These are phyloP conservation scores for Salvia rosmarinus DNA, from an alignment of 257 asterid genomes.

Conservation along the genomic window DNA sequence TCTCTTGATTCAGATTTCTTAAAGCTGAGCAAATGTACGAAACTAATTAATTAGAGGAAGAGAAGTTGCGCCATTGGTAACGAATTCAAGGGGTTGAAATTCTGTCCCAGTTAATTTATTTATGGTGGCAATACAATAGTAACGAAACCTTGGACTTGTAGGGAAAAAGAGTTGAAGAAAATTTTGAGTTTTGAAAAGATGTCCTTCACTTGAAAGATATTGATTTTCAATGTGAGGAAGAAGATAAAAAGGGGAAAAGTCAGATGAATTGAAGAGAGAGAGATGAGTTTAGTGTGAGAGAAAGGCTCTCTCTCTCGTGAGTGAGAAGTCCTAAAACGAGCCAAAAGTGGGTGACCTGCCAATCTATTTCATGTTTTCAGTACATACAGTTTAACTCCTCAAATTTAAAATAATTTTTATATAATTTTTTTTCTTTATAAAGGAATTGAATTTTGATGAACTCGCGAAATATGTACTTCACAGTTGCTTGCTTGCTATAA, in stretches of 20 bases:
- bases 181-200: background rate
- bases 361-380: background rate
- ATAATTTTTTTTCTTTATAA: too few species aligned
- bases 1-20: background rate
- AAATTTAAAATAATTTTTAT: background rate
- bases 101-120: background rate
- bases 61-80: background rate
- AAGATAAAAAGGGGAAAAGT: background rate
- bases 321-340: background rate
- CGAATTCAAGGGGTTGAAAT: conserved; percentile 1
- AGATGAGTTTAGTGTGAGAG: background rate
- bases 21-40: background rate
- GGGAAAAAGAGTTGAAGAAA: background rate
- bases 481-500: too few species aligned
- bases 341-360: conserved; percentile 22
- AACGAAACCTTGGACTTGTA: background rate
- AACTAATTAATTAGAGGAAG: background rate
- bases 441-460: too few species aligned
- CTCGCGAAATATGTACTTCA: too few species aligned
- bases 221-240: background rate
- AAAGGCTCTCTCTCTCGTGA: conserved; percentile 26
- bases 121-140: background rate
- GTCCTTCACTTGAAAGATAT: background rate
- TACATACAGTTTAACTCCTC: too few species aligned
- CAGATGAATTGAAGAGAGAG: background rate